Evolutionary conservation across 768 basidiomycete genomes (phyloP).

Genomic region (Paxillus rubicundulus): DNA sequence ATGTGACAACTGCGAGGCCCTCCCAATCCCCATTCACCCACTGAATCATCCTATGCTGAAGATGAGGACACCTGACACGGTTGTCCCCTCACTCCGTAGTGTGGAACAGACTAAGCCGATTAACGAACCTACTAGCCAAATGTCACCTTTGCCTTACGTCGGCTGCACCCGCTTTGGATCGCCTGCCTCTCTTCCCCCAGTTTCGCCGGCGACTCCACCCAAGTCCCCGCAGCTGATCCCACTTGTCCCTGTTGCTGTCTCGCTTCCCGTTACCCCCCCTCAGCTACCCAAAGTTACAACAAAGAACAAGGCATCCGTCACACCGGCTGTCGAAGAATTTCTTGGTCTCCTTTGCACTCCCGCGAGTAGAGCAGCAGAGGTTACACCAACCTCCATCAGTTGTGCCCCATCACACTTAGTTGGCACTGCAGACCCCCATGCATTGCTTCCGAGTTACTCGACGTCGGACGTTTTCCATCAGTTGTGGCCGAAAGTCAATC

Average conservation of each 20-base stretch:
- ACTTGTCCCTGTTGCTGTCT: background rate
- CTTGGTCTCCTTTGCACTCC: conserved; percentile 24
- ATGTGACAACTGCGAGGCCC: conserved; percentile 74
- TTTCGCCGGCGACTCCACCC: background rate
- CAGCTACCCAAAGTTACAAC: background rate
- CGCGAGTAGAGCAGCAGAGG: background rate
- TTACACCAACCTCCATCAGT: background rate
- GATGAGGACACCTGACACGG: conserved; percentile 53
- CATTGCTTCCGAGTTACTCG: conserved; percentile 10
- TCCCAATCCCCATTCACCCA: conserved; percentile 76
- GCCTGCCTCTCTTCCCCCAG: background rate
- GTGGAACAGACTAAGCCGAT: conserved; percentile 16
- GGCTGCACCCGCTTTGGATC: background rate
- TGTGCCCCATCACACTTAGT: conserved; percentile 6
- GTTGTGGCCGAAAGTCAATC: conserved; percentile 36
- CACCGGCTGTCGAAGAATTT: conserved; percentile 16
- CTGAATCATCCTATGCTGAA: conserved; percentile 70
- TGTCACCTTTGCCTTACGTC: background rate
- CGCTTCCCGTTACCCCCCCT: background rate
- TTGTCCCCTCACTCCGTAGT: conserved; percentile 44
- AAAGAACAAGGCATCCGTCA: conserved; percentile 1
- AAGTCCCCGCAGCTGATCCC: background rate
- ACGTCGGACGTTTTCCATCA: conserved; percentile 21
- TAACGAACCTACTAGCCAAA: background rate
- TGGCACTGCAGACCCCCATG: conserved; percentile 5